Conservation (phyloP, 1,284 basidiomycete genomes). For the Cryptococcus sp. region DNA sequence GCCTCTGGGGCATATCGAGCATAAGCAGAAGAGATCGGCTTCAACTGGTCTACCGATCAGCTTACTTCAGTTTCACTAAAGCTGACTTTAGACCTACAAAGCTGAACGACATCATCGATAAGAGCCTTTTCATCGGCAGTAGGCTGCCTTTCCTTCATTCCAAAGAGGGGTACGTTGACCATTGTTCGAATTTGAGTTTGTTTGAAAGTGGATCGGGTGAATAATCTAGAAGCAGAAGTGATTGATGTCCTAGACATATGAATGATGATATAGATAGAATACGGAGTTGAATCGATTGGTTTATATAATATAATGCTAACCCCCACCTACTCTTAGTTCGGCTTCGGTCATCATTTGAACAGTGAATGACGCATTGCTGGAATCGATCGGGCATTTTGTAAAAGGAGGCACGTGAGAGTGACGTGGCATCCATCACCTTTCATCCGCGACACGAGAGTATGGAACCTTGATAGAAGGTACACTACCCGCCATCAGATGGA, state of each 20-base stretch:
- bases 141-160: conserved; percentile 26
- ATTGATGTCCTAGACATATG: not conserved
- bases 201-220: not conserved
- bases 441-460: too few species aligned
- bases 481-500: too few species aligned
- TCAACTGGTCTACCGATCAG: conserved; percentile 25
- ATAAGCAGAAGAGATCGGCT: conserved; percentile 31
- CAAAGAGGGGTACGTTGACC: conserved; percentile 23
- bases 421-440: too few species aligned
- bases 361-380: too few species aligned
- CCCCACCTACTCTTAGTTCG: too few species aligned
- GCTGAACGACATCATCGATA: conserved; percentile 32
- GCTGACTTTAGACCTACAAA: conserved; percentile 19
- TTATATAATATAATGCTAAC: too few species aligned
- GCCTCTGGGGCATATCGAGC: conserved; percentile 26
- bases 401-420: too few species aligned
- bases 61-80: not conserved
- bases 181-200: not conserved
- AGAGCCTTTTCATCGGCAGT: conserved; percentile 26
- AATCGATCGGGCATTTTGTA: too few species aligned
- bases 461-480: too few species aligned
- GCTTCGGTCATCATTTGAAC: too few species aligned
- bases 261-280: too few species aligned
- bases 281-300: too few species aligned
- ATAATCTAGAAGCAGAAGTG: not conserved